Evolutionary conservation across 345 rosid species (phyloP).

Genomic region (Conringia planisiliqua): DNA sequence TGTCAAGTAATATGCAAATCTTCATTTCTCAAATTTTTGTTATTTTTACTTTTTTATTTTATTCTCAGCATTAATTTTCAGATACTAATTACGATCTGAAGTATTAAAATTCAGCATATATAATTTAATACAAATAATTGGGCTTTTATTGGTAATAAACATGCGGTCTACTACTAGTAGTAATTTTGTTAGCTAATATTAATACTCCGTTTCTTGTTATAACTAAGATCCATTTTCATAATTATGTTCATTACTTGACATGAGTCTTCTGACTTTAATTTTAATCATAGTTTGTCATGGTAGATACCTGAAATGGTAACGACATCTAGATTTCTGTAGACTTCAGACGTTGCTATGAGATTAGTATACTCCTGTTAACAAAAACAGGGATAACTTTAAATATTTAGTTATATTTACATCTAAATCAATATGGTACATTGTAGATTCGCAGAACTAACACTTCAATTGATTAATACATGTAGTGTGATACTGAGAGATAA

Average conservation of each 20-base stretch:
- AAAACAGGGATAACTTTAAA: neutral
- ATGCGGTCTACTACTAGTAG: neutral
- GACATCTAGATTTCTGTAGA: neutral
- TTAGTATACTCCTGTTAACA: neutral
- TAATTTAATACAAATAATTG: neutral
- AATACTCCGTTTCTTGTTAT: too few species aligned
- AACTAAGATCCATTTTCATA: neutral
- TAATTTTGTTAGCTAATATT: neutral
- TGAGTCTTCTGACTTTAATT: neutral
- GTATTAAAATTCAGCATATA: neutral
- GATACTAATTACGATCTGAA: neutral
- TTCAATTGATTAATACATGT: neutral
- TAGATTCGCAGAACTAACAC: neutral
- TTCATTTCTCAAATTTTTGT: neutral
- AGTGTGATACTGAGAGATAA: neutral
- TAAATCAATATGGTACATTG: neutral
- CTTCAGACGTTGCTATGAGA: neutral
- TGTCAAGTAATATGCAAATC: slow-evolving; percentile 25
- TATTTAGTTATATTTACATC: neutral
- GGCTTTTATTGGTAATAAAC: neutral
- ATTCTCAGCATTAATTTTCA: neutral
- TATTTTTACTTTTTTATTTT: neutral
- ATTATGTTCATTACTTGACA: neutral
- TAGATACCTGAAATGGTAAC: neutral
- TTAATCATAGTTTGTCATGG: neutral